Percentiles rank a stretch among this genome's conserved stretches.
phyloP scores from a whole-genome alignment of 2,329 filamentous ascomycete species.

The Epichloe gansuensis region DNA sequence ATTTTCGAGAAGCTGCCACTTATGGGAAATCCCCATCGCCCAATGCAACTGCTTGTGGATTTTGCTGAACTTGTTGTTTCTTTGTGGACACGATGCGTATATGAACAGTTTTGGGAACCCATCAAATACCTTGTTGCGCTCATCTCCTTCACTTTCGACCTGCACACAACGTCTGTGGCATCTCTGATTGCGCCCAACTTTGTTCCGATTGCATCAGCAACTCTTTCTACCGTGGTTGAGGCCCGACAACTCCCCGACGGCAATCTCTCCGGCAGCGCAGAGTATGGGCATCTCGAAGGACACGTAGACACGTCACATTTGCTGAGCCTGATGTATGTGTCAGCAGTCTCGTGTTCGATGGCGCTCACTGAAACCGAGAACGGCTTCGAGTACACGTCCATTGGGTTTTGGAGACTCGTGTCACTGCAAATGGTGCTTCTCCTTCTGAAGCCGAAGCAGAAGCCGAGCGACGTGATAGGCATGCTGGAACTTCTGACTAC shows the following conservation, averaged over 20 bases:
- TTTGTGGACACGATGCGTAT: conserved; percentile 56
- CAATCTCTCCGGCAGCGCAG: conserved; percentile 31
- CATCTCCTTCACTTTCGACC: conserved; percentile 49
- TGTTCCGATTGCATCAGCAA: conserved; percentile 42
- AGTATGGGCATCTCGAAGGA: conserved; percentile 27
- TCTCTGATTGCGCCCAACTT: conserved; percentile 47
- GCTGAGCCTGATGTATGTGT: conserved; percentile 52
- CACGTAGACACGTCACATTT: conserved; percentile 52
- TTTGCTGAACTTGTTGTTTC: conserved; percentile 52
- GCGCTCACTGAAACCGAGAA: conserved; percentile 19
- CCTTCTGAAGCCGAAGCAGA: conserved; percentile 56
- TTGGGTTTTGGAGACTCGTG: conserved; percentile 55
- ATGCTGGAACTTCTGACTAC: conserved; percentile 56
- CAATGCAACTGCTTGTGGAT: conserved; percentile 46
- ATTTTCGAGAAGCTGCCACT: conserved; percentile 55
- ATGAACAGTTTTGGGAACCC: conserved; percentile 50
- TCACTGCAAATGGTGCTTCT: conserved; percentile 54
- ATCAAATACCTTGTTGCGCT: conserved; percentile 54
- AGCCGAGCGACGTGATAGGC: conserved; percentile 46
- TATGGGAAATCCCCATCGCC: conserved; percentile 37
- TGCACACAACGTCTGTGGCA: conserved; percentile 47
- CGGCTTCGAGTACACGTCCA: conserved; percentile 18
- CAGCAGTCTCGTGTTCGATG: conserved; percentile 47
- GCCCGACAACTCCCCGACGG: conserved; percentile 37
- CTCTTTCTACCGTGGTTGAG: conserved; percentile 47